These are phyloP conservation scores for Cucumis melo DNA, from an alignment of 306 rosid genomes.

Conservation along the genomic window DNA sequence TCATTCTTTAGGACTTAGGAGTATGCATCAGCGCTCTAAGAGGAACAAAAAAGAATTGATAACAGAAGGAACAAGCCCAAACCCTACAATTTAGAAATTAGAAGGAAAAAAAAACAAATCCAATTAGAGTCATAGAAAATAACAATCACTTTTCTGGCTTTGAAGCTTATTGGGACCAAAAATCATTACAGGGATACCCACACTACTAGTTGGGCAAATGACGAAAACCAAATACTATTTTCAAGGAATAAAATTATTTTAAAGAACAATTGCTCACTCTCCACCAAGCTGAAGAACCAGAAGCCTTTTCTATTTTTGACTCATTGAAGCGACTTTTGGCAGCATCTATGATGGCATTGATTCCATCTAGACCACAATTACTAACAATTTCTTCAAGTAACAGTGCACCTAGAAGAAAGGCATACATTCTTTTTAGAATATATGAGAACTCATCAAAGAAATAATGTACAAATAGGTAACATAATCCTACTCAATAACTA, in stretches of 20 bases:
- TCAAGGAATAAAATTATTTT: too few species aligned
- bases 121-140: neutral
- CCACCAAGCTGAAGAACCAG: constrained; percentile 79
- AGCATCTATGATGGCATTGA: constrained; percentile 52
- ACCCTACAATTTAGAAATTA: neutral
- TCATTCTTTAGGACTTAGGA: neutral
- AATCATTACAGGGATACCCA: neutral
- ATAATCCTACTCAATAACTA: neutral
- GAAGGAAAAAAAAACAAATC: neutral
- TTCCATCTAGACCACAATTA: constrained; percentile 49
- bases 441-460: constrained; percentile 6
- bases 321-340: constrained; percentile 46
- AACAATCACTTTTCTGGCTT: neutral
- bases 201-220: neutral
- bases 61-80: neutral
- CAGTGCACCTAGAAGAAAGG: constrained; percentile 46
- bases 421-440: neutral
- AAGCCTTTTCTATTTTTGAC: constrained; percentile 50
- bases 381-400: constrained; percentile 67
- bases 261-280: constrained; percentile 32
- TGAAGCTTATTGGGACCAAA: neutral
- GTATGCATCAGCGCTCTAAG: neutral
- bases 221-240: neutral
- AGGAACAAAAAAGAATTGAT: neutral
- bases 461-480: neutral